phyloP scores from a whole-genome alignment of 805 yeast species.

The Pichia paraexigua region DNA sequence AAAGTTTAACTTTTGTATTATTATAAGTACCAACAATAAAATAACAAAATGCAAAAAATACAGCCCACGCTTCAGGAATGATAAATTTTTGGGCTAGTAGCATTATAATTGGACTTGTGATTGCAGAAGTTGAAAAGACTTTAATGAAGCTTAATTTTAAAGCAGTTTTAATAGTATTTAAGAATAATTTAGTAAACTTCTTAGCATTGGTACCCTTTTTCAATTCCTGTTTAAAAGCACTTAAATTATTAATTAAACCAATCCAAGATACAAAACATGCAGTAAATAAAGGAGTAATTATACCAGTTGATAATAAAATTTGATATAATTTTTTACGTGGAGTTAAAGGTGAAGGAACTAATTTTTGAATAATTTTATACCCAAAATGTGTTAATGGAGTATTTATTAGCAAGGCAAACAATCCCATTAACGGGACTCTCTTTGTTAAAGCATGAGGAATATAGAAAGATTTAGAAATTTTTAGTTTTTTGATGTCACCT shows the following conservation, averaged over 20 bases:
- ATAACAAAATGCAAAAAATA: slow-evolving; percentile 50
- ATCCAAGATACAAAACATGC: slow-evolving; percentile 45
- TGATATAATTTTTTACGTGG: slow-evolving; percentile 38
- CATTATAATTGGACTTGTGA: slow-evolving; percentile 45
- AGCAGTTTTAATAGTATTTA: slow-evolving; percentile 22
- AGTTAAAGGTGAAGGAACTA: slow-evolving; percentile 39
- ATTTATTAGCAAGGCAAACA: slow-evolving; percentile 45
- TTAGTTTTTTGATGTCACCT: slow-evolving; percentile 30
- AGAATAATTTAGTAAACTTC: slow-evolving; percentile 9
- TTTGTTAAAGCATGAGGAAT: slow-evolving; percentile 35
- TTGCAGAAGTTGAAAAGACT: slow-evolving; percentile 45
- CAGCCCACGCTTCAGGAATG: slow-evolving; percentile 56
- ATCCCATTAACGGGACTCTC: slow-evolving; percentile 44
- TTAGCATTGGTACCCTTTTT: slow-evolving; percentile 10
- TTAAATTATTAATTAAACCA: slow-evolving; percentile 36
- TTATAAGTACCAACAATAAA: slow-evolving; percentile 56
- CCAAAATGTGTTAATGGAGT: slow-evolving; percentile 54
- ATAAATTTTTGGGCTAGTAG: slow-evolving; percentile 49
- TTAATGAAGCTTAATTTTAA: slow-evolving; percentile 36
- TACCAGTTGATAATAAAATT: slow-evolving; percentile 41
- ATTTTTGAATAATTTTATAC: slow-evolving; percentile 37
- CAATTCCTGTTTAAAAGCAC: background rate
- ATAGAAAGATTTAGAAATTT: slow-evolving; percentile 14
- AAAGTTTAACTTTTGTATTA: slow-evolving; percentile 42
- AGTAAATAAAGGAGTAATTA: slow-evolving; percentile 48